Evolutionary conservation across 2,329 filamentous ascomycete species (phyloP).

Genomic region (Colletotrichum shisoi): DNA sequence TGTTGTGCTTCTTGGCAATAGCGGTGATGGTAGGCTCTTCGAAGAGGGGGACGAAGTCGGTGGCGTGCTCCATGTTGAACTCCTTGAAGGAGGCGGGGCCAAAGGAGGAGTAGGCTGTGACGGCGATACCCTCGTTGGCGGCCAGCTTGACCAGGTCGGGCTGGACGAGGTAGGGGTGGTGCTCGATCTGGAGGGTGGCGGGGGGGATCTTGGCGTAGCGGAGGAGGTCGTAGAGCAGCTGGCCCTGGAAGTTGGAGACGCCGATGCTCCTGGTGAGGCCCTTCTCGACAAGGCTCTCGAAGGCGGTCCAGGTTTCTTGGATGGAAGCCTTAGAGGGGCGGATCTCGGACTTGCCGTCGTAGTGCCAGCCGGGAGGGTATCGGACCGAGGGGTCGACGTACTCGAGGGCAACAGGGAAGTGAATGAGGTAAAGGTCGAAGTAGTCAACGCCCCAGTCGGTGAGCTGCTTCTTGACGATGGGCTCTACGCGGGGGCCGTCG

Average conservation of each 20-base stretch:
- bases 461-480: conserved; percentile 78
- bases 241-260: conserved; percentile 82
- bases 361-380: conserved; percentile 82
- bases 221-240: conserved; percentile 80
- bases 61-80: conserved; percentile 74
- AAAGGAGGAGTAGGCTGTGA: conserved; percentile 87
- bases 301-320: conserved; percentile 82
- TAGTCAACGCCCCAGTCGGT: conserved; percentile 86
- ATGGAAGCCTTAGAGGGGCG: conserved; percentile 73
- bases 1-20: conserved; percentile 74
- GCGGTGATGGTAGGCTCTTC: conserved; percentile 70
- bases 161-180: conserved; percentile 89
- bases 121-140: conserved; percentile 72
- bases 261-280: conserved; percentile 78
- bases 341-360: conserved; percentile 68
- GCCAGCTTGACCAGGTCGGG: conserved; percentile 73
- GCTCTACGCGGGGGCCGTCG: conserved; percentile 77
- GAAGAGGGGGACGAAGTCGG: conserved; percentile 72
- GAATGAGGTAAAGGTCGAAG: conserved; percentile 88
- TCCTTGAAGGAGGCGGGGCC: conserved; percentile 81
- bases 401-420: conserved; percentile 87
- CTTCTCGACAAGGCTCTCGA: conserved; percentile 76
- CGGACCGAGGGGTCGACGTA: conserved; percentile 81
- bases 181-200: conserved; percentile 85
- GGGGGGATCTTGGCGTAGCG: conserved; percentile 78